Base-by-base conservation (phyloP, 1,284 basidiomycete genomes). In the Exsudoporus floridanus region DNA sequence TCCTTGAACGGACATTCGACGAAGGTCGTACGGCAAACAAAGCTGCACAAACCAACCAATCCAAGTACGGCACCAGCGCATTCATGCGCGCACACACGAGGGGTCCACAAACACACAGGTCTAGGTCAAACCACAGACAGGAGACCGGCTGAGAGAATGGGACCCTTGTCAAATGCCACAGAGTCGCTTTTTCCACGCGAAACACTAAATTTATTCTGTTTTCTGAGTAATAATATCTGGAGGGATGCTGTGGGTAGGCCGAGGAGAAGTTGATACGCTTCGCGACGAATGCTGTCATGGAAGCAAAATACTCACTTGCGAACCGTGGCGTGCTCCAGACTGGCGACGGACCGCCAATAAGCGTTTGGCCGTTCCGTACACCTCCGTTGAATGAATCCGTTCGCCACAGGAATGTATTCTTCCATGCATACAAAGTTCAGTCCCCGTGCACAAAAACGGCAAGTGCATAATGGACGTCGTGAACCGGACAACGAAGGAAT, bases 391-490 rank as follows among this genome's bases (percentile, higher is more conserved):
- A 36, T n/a, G 35, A 31, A 19, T 37, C 27, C 25, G 30, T 36
- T 43, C 12, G 23, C 52, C 34, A 39, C 36, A n/a, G 42, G 13
- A 31, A 42, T 45, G 39, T 41, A 46, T 28, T 44, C 33, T 38
- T 50, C 28, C 12, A 40, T 7, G 10, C 14, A 14, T 12, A 42
- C 54, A 52, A 53, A 43, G 37, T 49, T 55, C 27, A 30, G 53
- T 56, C 36, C 43, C 53, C 46, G 38, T 16, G 14, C 12, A 42
- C 46, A n/a, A 39, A 46, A 55, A 45, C 7, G 49, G 52, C 34
- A 60, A n/a, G 36, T 36, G n/a, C 18, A 23, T 27, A 63, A 63
- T 68, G 67, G 52, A 70, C 53, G 42, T n/a, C 21, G 23, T 23
- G 14, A 43, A 33, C 43, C 35, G 14, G 45, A 49, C 52, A 58